phyloP scores from a whole-genome alignment of 768 basidiomycete species.

The Boletus rubescentipes region DNA sequence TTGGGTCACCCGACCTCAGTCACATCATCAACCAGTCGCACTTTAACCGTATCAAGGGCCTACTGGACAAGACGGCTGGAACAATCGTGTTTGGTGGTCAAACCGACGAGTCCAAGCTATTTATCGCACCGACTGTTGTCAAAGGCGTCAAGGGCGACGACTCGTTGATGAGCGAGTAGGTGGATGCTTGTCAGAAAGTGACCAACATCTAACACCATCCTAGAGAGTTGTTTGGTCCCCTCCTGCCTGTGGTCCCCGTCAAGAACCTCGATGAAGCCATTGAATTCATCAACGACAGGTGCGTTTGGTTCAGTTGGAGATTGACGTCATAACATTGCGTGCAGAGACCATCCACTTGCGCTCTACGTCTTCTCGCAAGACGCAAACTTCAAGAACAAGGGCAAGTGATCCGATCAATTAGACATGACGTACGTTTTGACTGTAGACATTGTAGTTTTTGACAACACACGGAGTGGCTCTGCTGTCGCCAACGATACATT shows the following conservation, averaged over 20 bases:
- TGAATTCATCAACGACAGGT: conserved; percentile 62
- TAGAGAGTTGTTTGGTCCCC: conserved; percentile 84
- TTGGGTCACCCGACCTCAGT: conserved; percentile 42
- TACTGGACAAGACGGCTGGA: conserved; percentile 69
- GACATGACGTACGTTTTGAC: not conserved
- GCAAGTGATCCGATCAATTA: conserved; percentile 32
- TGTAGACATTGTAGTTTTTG: conserved; percentile 47
- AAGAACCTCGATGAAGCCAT: conserved; percentile 72
- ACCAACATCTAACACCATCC: not conserved
- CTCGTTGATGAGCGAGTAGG: conserved; percentile 75
- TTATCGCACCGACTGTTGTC: conserved; percentile 74
- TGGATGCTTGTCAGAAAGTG: conserved; percentile 5
- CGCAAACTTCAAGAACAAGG: conserved; percentile 56
- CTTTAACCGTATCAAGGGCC: conserved; percentile 54
- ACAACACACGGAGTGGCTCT: conserved; percentile 70
- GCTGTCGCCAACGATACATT: conserved; percentile 69
- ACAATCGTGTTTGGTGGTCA: conserved; percentile 63
- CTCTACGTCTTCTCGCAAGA: conserved; percentile 76
- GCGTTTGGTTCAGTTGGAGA: conserved; percentile 10
- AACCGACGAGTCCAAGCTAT: conserved; percentile 53
- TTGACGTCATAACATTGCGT: not conserved
- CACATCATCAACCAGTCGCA: conserved; percentile 56
- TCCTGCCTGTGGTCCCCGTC: conserved; percentile 74
- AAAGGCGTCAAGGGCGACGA: conserved; percentile 61
- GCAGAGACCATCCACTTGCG: conserved; percentile 70